These are phyloP conservation scores for Quercus alba DNA, from an alignment of 306 rosid genomes.

Conservation along the genomic window DNA sequence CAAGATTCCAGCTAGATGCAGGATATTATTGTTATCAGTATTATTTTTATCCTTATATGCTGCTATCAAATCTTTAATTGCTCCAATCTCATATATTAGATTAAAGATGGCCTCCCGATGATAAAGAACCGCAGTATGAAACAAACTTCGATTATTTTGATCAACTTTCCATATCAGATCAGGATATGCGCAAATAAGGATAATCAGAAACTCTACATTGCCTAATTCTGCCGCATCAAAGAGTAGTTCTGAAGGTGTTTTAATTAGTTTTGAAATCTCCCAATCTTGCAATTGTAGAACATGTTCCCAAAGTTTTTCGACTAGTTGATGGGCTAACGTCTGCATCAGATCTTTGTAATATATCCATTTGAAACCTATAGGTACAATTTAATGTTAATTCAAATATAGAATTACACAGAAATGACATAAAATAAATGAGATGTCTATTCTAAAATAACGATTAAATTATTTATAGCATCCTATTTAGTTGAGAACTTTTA, in stretches of 20 bases:
- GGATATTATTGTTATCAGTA: background rate
- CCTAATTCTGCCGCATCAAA: slow-evolving; percentile 23
- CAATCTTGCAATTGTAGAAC: background rate
- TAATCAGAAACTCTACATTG: slow-evolving; percentile 22
- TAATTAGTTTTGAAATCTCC: background rate
- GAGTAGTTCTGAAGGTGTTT: slow-evolving; percentile 1
- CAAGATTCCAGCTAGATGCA: slow-evolving; percentile 21
- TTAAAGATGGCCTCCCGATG: slow-evolving; percentile 20
- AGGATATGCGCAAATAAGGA: slow-evolving; percentile 9
- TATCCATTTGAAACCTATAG: no score
- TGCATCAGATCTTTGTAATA: background rate
- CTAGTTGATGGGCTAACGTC: slow-evolving; percentile 11
- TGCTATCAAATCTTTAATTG: slow-evolving; percentile 7
- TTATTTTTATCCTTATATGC: background rate
- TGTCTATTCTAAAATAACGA: no score
- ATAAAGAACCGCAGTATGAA: slow-evolving; percentile 9
- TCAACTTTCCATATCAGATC: slow-evolving; percentile 20
- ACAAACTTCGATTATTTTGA: background rate
- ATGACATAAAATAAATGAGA: no score
- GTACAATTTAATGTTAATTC: no score
- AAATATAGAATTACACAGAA: no score
- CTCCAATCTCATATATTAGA: slow-evolving; percentile 19
- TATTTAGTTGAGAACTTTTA: no score
- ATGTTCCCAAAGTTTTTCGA: slow-evolving; percentile 8
- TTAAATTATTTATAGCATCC: no score